Evolutionary conservation across 2,329 filamentous ascomycete genomes (phyloP).

Genomic region (Aaosphaeria pasadenensis): DNA sequence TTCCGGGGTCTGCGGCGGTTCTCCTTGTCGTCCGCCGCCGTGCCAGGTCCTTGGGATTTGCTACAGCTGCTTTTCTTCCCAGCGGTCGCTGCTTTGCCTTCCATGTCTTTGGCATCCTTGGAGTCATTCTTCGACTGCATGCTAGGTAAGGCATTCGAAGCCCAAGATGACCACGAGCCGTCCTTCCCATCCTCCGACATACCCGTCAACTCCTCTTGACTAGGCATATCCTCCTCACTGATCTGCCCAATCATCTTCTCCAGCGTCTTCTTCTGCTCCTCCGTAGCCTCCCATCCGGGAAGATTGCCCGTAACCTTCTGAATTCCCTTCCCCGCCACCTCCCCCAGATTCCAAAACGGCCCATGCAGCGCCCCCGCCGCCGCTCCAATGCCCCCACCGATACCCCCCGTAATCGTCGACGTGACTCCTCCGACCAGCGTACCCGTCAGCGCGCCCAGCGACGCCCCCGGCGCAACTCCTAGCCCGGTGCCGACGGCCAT

Average conservation of each 20-base stretch:
- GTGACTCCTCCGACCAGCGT: slow-evolving; percentile 13
- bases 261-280: background rate
- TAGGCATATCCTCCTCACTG: background rate
- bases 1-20: background rate
- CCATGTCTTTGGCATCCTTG: no score
- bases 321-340: background rate
- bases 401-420: background rate
- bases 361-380: background rate
- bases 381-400: background rate
- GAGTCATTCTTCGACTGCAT: no score
- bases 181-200: background rate
- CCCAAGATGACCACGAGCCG: background rate
- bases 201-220: background rate
- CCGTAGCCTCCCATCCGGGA: background rate
- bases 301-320: background rate
- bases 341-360: slow-evolving; percentile 1
- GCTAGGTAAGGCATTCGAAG: no score
- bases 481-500: slow-evolving; percentile 19
- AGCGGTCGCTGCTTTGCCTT: no score
- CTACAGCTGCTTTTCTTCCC: no score
- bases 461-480: slow-evolving; percentile 16
- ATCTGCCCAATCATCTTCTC: background rate
- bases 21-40: background rate
- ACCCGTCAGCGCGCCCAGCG: slow-evolving; percentile 16
- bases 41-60: no score